Conservation (phyloP, 2,329 filamentous ascomycete genomes). For the Cryphonectria parasitica region DNA sequence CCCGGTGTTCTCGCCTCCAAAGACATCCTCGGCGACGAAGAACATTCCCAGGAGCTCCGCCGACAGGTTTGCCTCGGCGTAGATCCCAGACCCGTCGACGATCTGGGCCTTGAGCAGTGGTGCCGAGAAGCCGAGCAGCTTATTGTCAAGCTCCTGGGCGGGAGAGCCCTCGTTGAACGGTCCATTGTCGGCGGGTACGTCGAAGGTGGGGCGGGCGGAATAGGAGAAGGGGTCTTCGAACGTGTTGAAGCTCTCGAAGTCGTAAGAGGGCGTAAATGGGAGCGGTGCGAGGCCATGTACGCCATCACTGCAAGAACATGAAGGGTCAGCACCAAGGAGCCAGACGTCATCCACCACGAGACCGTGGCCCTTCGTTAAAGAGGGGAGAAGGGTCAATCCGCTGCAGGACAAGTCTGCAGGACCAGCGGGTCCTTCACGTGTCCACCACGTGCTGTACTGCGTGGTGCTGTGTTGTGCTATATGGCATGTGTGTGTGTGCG, state of each 20-base stretch:
- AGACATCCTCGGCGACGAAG: slow-evolving; percentile 82
- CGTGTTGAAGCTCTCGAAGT: slow-evolving; percentile 63
- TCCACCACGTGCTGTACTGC: background rate
- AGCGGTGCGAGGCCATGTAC: slow-evolving; percentile 49
- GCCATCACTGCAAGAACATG: slow-evolving; percentile 41
- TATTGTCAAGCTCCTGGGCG: slow-evolving; percentile 63
- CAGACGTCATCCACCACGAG: background rate
- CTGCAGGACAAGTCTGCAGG: background rate
- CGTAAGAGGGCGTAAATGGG: slow-evolving; percentile 63
- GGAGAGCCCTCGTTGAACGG: slow-evolving; percentile 49
- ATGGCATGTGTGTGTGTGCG: background rate
- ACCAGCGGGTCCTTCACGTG: slow-evolving; percentile 5
- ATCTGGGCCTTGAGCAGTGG: slow-evolving; percentile 64
- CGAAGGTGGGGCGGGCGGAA: slow-evolving; percentile 53
- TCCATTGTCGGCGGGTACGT: slow-evolving; percentile 38
- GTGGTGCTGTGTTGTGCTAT: background rate
- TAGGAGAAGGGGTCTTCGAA: slow-evolving; percentile 70
- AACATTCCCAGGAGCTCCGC: slow-evolving; percentile 88
- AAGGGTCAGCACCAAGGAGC: slow-evolving; percentile 7
- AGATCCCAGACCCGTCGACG: slow-evolving; percentile 67
- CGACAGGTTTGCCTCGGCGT: slow-evolving; percentile 67
- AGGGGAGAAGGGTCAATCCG: background rate
- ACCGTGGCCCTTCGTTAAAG: background rate
- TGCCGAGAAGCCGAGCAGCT: slow-evolving; percentile 75
- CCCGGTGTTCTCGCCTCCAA: slow-evolving; percentile 60